Conservation (phyloP, 495 filamentous ascomycete species). For the Penicillium antarcticum region DNA sequence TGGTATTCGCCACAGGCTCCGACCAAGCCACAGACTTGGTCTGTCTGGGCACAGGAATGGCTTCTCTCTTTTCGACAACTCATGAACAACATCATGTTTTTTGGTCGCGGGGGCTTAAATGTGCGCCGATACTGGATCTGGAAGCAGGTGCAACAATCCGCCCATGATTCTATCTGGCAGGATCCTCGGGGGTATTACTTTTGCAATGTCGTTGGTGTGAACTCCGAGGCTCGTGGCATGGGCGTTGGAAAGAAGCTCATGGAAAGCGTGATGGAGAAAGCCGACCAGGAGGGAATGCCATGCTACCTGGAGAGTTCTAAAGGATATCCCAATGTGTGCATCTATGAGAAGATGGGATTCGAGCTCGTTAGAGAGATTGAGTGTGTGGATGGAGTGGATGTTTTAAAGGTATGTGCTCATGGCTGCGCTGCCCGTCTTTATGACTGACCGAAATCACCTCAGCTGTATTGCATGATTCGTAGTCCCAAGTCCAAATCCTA, state of each 20-base stretch:
- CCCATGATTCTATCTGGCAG: conserved; percentile 35
- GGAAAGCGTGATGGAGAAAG: conserved; percentile 52
- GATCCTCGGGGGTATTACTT: conserved; percentile 61
- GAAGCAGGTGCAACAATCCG: conserved; percentile 39
- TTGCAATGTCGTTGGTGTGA: conserved; percentile 66
- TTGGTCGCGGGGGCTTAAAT: conserved; percentile 62
- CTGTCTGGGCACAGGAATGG: conserved; percentile 55
- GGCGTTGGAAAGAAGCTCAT: conserved; percentile 60
- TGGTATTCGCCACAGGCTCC: conserved; percentile 54
- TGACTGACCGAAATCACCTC: conserved; percentile 1
- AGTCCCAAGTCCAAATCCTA: conserved; percentile 15
- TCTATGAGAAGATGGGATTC: conserved; percentile 67
- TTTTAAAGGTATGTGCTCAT: conserved; percentile 31
- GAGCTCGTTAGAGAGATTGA: conserved; percentile 57
- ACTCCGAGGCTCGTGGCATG: conserved; percentile 53
- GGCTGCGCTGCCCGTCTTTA: neutral
- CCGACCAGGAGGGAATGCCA: conserved; percentile 55
- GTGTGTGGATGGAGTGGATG: conserved; percentile 55
- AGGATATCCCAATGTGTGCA: conserved; percentile 58
- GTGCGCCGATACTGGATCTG: conserved; percentile 59
- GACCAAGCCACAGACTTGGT: conserved; percentile 44
- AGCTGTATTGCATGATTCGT: conserved; percentile 30
- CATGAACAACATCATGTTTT: conserved; percentile 56
- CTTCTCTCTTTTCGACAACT: conserved; percentile 58
- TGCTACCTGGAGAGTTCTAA: conserved; percentile 67